Conservation (phyloP, 345 rosid genomes). For the Gossypium longicalyx region DNA sequence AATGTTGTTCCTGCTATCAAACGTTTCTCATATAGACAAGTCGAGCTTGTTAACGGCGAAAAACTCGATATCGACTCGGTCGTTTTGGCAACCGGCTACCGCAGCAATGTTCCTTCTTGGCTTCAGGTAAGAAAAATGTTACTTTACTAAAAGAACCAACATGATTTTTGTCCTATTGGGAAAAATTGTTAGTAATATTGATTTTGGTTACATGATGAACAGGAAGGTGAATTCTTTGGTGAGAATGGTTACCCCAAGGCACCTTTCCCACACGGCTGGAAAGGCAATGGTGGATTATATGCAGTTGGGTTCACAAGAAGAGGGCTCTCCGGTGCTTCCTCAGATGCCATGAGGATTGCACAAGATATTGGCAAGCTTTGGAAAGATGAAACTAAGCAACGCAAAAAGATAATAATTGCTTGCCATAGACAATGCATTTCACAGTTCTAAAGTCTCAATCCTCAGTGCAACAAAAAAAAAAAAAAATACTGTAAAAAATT, state of each 20-base stretch:
- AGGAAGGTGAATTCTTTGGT: constrained; percentile 78
- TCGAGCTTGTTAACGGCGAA: constrained; percentile 65
- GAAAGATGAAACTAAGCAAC: constrained; percentile 74
- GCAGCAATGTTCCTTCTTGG: constrained; percentile 95
- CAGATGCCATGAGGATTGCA: constrained; percentile 70
- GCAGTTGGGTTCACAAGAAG: constrained; percentile 91
- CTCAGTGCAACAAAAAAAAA: background rate
- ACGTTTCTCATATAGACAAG: constrained; percentile 42
- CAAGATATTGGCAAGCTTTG: constrained; percentile 74
- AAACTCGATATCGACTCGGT: constrained; percentile 62
- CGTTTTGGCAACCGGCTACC: constrained; percentile 83
- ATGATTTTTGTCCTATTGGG: background rate
- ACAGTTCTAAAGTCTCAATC: constrained; percentile 32
- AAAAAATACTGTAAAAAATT: constrained; percentile 14
- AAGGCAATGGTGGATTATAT: constrained; percentile 69
- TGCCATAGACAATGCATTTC: constrained; percentile 67
- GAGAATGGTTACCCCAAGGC: constrained; percentile 66
- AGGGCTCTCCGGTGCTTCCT: constrained; percentile 83
- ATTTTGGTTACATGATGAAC: constrained; percentile 20
- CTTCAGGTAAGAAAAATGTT: constrained; percentile 45
- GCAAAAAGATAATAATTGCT: constrained; percentile 42
- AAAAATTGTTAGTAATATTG: constrained; percentile 21
- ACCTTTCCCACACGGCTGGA: constrained; percentile 74
- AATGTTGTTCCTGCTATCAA: constrained; percentile 72
- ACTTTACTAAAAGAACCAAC: no score